Evolutionary conservation across 2,329 filamentous ascomycete genomes (phyloP).

Genomic region (Alternaria atra): DNA sequence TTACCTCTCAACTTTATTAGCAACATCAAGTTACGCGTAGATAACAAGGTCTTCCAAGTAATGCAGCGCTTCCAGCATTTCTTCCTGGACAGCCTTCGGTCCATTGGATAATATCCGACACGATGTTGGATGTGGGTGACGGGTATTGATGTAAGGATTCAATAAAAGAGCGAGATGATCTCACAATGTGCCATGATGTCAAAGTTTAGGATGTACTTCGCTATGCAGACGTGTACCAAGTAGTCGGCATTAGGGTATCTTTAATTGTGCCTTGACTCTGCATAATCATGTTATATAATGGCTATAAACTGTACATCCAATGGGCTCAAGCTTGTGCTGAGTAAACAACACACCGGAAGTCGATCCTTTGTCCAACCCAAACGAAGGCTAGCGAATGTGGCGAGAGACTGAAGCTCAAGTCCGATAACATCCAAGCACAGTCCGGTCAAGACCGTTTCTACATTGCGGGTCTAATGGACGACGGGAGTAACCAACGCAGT

Average conservation of each 20-base stretch:
- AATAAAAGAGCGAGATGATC: neutral
- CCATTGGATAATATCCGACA: no score
- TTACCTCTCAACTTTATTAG: neutral
- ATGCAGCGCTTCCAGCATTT: no score
- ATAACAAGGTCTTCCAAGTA: no score
- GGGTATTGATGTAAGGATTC: neutral
- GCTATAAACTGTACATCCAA: neutral
- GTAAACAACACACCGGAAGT: neutral
- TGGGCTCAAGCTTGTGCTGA: neutral
- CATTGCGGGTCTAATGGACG: neutral
- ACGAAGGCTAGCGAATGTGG: neutral
- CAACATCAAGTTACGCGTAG: no score
- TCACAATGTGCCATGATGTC: neutral
- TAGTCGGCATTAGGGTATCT: neutral
- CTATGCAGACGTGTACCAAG: neutral
- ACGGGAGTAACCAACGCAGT: neutral
- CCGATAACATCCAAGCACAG: neutral
- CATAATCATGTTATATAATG: neutral
- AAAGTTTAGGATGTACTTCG: neutral
- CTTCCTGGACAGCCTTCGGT: no score
- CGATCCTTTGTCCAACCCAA: neutral
- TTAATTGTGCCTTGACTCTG: neutral
- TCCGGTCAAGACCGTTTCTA: neutral
- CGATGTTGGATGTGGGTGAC: no score
- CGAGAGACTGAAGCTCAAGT: neutral